These are phyloP conservation scores for Leccinum angustisporum DNA, from an alignment of 1,284 basidiomycete genomes.

Conservation along the genomic window DNA sequence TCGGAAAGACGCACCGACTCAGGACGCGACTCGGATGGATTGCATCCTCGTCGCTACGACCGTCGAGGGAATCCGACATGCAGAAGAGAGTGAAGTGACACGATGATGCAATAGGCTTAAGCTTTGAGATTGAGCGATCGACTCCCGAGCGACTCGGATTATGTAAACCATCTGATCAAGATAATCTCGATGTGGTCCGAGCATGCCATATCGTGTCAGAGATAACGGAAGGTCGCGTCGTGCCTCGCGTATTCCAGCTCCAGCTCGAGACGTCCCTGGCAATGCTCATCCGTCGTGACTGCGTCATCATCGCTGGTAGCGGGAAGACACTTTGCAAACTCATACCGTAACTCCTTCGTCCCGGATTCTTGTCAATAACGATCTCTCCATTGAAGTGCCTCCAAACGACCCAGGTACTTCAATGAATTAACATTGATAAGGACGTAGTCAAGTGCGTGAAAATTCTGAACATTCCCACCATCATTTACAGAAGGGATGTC, in stretches of 20 bases:
- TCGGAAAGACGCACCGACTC: no score
- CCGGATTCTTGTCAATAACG: not conserved
- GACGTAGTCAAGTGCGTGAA: no score
- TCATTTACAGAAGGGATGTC: no score
- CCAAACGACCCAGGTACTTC: conserved; percentile 1
- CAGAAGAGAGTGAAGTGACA: no score
- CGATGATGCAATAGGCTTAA: no score
- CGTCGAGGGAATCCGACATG: no score
- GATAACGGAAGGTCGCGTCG: not conserved
- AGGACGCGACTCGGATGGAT: no score
- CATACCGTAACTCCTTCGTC: not conserved
- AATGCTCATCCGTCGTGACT: not conserved
- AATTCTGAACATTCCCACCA: no score
- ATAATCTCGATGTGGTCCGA: not conserved
- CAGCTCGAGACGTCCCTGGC: not conserved
- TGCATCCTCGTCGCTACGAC: no score
- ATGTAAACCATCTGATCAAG: not conserved
- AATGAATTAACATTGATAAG: no score
- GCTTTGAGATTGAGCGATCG: no score
- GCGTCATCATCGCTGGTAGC: not conserved
- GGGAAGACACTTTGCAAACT: not conserved
- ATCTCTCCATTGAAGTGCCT: conserved; percentile 1
- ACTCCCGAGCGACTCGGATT: no score
- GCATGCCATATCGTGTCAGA: not conserved
- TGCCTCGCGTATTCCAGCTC: not conserved